Conservation (phyloP, 2,329 filamentous ascomycete genomes). For the Didymellaceae sp. region DNA sequence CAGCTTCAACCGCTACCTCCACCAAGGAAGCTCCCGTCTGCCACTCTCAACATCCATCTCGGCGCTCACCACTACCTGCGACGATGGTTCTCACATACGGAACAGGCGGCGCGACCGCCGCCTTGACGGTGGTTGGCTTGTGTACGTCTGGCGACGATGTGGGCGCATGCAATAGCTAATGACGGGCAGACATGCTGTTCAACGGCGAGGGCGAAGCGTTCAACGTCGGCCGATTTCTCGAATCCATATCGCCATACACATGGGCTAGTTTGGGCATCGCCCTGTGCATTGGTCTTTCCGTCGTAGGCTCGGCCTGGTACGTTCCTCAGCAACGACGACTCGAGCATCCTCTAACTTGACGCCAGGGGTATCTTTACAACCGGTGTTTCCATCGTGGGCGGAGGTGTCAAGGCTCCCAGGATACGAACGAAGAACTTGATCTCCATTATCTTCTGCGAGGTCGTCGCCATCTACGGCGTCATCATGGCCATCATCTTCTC, state of each 20-base stretch:
- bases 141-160: conserved; percentile 64
- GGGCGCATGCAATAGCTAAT: conserved; percentile 41
- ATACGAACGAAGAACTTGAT: conserved; percentile 99
- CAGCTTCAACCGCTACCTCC: conserved; percentile 33
- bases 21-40: conserved; percentile 34
- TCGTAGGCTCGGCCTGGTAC: conserved; percentile 97
- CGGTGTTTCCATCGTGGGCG: conserved; percentile 94
- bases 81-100: conserved; percentile 78
- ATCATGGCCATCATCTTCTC: conserved; percentile 99
- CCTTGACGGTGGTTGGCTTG: conserved; percentile 75
- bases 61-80: conserved; percentile 22
- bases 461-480: conserved; percentile 99
- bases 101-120: conserved; percentile 69
- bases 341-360: conserved; percentile 21
- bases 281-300: conserved; percentile 93
- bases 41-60: conserved; percentile 36
- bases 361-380: conserved; percentile 98
- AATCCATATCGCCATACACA: conserved; percentile 89
- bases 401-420: conserved; percentile 92
- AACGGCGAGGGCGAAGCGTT: conserved; percentile 95
- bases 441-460: conserved; percentile 99
- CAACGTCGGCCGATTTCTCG: conserved; percentile 94
- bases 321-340: conserved; percentile 26
- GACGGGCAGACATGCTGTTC: conserved; percentile 88
- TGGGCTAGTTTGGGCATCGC: conserved; percentile 92